Evolutionary conservation across 1,284 basidiomycete species (phyloP).

Genomic region (Trametes hirsuta): DNA sequence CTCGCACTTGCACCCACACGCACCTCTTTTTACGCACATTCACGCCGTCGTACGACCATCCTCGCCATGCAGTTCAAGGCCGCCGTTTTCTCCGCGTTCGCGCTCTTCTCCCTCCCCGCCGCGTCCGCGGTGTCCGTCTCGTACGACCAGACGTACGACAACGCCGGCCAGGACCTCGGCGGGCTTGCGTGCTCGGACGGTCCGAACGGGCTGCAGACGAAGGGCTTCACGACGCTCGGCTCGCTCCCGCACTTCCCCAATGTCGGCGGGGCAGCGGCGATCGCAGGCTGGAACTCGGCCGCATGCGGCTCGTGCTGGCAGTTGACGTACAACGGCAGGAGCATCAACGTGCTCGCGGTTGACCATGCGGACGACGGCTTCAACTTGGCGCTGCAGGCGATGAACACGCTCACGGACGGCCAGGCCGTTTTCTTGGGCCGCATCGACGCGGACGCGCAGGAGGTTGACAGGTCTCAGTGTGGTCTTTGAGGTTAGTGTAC

Average conservation of each 20-base stretch:
- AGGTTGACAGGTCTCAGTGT: slow-evolving; percentile 28
- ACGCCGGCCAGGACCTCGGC: slow-evolving; percentile 34
- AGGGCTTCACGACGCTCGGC: slow-evolving; percentile 49
- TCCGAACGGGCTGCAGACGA: slow-evolving; percentile 43
- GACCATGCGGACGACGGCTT: slow-evolving; percentile 44
- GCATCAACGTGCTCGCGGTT: slow-evolving; percentile 44
- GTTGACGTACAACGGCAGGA: slow-evolving; percentile 42
- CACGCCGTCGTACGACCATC: neutral
- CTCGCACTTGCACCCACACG: neutral
- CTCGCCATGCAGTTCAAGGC: slow-evolving; percentile 12
- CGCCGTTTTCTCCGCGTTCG: slow-evolving; percentile 24
- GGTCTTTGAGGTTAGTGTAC: slow-evolving; percentile 24
- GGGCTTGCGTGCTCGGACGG: slow-evolving; percentile 54
- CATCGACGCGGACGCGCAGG: slow-evolving; percentile 27
- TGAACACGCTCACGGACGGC: slow-evolving; percentile 34
- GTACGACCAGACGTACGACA: slow-evolving; percentile 49
- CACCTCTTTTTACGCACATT: neutral
- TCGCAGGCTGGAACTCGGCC: slow-evolving; percentile 45
- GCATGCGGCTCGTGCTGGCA: slow-evolving; percentile 52
- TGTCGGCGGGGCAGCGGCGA: slow-evolving; percentile 47
- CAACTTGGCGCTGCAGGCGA: slow-evolving; percentile 40
- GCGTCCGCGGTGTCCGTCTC: slow-evolving; percentile 38
- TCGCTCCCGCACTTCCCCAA: slow-evolving; percentile 54
- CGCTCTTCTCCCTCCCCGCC: slow-evolving; percentile 22
- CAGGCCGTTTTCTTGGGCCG: slow-evolving; percentile 29